Base-by-base conservation (phyloP, 495 filamentous ascomycete genomes). In the Xylaria cubensis region DNA sequence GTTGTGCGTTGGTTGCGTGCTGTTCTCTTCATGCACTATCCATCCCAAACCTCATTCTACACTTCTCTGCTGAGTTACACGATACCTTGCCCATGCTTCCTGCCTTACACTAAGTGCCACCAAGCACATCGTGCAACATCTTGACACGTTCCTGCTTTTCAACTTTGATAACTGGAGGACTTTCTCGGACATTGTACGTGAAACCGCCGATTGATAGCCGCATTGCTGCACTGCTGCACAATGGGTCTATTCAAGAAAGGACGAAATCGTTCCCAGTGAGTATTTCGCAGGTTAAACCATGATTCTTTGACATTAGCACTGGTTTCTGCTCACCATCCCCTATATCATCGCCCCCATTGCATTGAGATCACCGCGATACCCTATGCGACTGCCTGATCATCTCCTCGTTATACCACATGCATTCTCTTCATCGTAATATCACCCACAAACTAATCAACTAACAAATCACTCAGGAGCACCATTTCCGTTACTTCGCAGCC, bases 391-490 rank as follows among this genome's bases (percentile, higher is more conserved):
- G 12, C 15, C n/a, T 51, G 5, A 21, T 6, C 0, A 2, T 10
- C n/a, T 39, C 48, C 19, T 51, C 48, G 48, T 51, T 19, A 0
- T 21, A 24, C 19, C 19, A 51, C 19, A 51, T 24, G 2, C 48
- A n/a, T 9, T n/a, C 19, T 51, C 48, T 51, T 19, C 10, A 50
- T 6, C 19, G 48, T n/a, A n/a, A 21, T 50, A 13, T 13, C 12
- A 56, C 10, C 24, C 26, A 56, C 4, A 15, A 15, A 17, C 53
- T 2, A 56, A 26, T 13, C 3, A 32, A 32, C 74, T 79, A 61
- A 79, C 59, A 67, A 0, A 10, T 50, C 17, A 69, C 12, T 13
- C 44, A 79, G 77, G 70, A 73, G 71, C 63, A 53, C 41, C 10
- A 46, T 51, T 42, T 70, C 65, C 19, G 39, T 21, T 34, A 44